A percentile compares a stretch with the other conserved stretches of the same genome.
These are phyloP conservation scores for Pythium sukuiense DNA, from an alignment of 352 stramenopile species.

Conservation along the genomic window DNA sequence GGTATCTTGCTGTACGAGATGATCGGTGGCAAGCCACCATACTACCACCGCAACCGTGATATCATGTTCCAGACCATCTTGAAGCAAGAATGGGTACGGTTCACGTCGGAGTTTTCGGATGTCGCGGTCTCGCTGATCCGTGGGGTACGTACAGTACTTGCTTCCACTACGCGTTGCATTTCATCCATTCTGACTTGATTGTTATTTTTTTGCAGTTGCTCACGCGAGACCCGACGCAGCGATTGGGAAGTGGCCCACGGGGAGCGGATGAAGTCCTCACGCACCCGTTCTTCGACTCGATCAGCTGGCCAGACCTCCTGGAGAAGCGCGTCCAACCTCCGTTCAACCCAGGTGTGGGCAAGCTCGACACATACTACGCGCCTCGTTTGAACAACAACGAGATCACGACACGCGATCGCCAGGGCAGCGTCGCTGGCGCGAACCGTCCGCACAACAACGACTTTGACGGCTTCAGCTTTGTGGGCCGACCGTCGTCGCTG, in stretches of 20 bases:
- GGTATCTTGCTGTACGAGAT: conserved; percentile 96
- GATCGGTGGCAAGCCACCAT: conserved; percentile 91
- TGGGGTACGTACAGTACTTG: conserved; percentile 63
- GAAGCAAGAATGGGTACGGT: conserved; percentile 93
- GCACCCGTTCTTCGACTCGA: conserved; percentile 91
- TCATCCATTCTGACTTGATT: conserved; percentile 22
- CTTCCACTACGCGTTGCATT: conserved; percentile 3
- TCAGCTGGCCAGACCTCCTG: conserved; percentile 89
- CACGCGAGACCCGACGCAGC: conserved; percentile 93
- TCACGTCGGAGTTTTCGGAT: conserved; percentile 93
- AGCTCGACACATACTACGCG: conserved; percentile 86
- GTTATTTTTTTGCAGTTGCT: conserved; percentile 80
- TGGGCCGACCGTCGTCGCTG: conserved; percentile 78
- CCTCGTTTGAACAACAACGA: conserved; percentile 87
- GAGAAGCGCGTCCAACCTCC: conserved; percentile 79
- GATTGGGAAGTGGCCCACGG: conserved; percentile 92
- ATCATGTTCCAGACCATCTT: conserved; percentile 93
- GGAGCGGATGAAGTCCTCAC: conserved; percentile 90
- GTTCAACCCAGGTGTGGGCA: conserved; percentile 88
- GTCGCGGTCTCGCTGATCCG: conserved; percentile 90
- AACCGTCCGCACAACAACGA: conserved; percentile 64
- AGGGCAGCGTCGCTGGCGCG: conserved; percentile 70
- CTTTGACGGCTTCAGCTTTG: conserved; percentile 91
- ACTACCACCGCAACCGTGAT: conserved; percentile 90
- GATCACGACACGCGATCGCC: conserved; percentile 83